Evolutionary conservation across 805 yeast genomes (phyloP).

Genomic region (Maudiozyma pseudohumilis): DNA sequence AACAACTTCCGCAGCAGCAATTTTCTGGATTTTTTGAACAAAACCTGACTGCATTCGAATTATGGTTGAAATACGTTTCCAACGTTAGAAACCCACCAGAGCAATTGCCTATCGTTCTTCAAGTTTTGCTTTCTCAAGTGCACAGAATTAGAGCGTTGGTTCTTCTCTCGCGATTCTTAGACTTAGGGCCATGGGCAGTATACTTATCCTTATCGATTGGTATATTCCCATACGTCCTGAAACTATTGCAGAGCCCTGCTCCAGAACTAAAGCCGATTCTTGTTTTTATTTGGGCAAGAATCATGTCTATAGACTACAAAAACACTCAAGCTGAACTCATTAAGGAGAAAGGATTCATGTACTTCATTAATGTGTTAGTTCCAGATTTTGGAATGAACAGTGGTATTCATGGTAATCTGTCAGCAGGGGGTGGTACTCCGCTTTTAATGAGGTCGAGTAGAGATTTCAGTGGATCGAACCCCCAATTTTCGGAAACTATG

Average conservation of each 20-base stretch:
- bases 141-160: conserved; percentile 86
- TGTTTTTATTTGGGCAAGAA: conserved; percentile 95
- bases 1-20: conserved; percentile 42
- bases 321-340: conserved; percentile 87
- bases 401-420: conserved; percentile 3
- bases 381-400: conserved; percentile 27
- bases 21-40: conserved; percentile 94
- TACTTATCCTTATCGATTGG: conserved; percentile 87
- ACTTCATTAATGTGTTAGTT: conserved; percentile 72
- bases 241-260: conserved; percentile 86
- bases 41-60: conserved; percentile 89
- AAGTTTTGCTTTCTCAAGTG: conserved; percentile 85
- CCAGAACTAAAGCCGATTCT: conserved; percentile 89
- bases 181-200: conserved; percentile 97
- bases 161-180: conserved; percentile 73
- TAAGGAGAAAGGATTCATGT: conserved; percentile 82
- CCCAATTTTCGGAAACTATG: not conserved
- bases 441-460: conserved; percentile 16
- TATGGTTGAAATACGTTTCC: conserved; percentile 89
- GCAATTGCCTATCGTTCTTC: conserved; percentile 87
- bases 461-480: not conserved
- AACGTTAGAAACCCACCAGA: conserved; percentile 83
- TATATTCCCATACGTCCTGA: conserved; percentile 88
- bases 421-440: conserved; percentile 10
- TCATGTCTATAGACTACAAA: conserved; percentile 87